These are phyloP conservation scores for Peronospora belbahrii DNA, from an alignment of 352 stramenopile species.

Conservation along the genomic window DNA sequence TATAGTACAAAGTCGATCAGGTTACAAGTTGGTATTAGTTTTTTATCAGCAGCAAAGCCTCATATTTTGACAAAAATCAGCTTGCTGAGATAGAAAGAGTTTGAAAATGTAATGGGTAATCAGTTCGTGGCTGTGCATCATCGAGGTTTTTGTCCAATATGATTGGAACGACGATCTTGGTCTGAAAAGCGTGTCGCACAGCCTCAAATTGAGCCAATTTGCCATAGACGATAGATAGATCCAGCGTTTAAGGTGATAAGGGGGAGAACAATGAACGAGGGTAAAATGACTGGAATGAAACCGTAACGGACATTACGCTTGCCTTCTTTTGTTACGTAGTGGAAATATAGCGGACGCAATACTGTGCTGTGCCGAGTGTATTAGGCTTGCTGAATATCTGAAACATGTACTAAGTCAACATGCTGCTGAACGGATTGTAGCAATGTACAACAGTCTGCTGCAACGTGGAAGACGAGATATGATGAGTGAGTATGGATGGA, in stretches of 20 bases:
- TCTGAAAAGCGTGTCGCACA: not conserved
- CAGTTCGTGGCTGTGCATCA: not conserved
- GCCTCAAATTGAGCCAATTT: not conserved
- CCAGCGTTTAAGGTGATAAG: too few relatives aligned
- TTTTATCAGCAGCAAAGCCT: not conserved
- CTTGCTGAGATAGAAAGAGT: not conserved
- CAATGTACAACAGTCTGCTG: constrained; percentile 1
- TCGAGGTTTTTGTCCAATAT: not conserved
- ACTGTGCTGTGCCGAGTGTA: not conserved
- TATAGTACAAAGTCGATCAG: not conserved
- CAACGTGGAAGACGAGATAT: not conserved
- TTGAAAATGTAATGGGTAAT: not conserved
- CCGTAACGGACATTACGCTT: not conserved
- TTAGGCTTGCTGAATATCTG: constrained; percentile 4
- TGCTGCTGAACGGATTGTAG: constrained; percentile 4
- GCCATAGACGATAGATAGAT: too few relatives aligned
- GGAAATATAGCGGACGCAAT: constrained; percentile 1
- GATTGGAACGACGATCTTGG: not conserved
- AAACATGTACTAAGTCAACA: constrained; percentile 11
- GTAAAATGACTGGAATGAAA: not conserved
- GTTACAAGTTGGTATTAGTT: too few relatives aligned
- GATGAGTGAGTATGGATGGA: too few relatives aligned
- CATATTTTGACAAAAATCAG: not conserved
- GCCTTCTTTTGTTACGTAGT: not conserved
- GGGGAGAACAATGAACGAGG: too few relatives aligned